Base-by-base conservation (phyloP, 2,329 filamentous ascomycete genomes). In the Albifimbria verrucaria region DNA sequence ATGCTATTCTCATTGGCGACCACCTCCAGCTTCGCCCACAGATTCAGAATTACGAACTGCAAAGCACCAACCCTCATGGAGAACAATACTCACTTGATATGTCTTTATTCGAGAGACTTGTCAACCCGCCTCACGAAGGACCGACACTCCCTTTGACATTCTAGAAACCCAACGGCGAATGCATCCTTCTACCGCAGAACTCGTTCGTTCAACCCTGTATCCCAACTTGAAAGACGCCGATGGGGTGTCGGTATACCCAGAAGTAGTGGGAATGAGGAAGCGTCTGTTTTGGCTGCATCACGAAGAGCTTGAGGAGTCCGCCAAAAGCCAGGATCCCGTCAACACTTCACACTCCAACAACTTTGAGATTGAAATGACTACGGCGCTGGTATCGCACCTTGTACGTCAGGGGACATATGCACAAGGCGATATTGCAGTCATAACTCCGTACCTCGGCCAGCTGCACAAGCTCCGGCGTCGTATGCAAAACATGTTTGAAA, bases 391-490 rank as follows among this genome's bases (percentile, higher is more conserved):
- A 0, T 77, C 76, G 0, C 87, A 92, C 61, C 68, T 92, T 1
- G 72, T 87, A 5, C 75, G 77, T 0, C 88, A 92, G 62, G 87
- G 87, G 0, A 62, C 59, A 0, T 90, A 92, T 62, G 66, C 64
- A 0, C 67, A 70, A 0, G 74, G 73, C 0, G 84, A 91, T 2
- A 88, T 92, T 53, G 86, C 87, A 0, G 81, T 93, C 0, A 63
- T 92, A 6, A 91, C 88, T 0, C 85, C 84, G 0, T 88, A 88
- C 54, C 66, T 77, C 0, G 83, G 82, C 0, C 84, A 88, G 55
- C 66, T 83, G 2, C 72, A 77, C 4, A 76, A 76, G 48, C 71
- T 88, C 1, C 77, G 77, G 2, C 60, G 61, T 2, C 65, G 62
- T 2, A 68, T 87, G 62, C 62, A 67, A 2, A 63, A 54, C 2